These are phyloP conservation scores for Quercus tomentella DNA, from an alignment of 331 rosid species.

Conservation along the genomic window DNA sequence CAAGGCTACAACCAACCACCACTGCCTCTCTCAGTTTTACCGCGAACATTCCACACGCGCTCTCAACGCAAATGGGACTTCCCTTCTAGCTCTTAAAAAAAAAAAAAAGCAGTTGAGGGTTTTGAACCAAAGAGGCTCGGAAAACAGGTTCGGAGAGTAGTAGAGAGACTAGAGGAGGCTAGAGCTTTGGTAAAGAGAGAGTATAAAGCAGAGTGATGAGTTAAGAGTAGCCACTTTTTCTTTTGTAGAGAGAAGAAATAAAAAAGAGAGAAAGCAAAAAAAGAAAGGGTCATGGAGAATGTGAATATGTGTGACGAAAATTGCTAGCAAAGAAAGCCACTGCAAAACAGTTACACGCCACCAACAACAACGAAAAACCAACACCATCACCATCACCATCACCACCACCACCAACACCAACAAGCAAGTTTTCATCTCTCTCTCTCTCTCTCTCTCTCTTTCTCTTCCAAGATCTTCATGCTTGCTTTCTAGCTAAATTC, in stretches of 20 bases:
- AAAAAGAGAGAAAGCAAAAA: constrained; percentile 34
- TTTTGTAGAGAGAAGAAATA: not conserved
- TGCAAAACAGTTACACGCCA: constrained; percentile 20
- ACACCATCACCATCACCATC: not conserved
- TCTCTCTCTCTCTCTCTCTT: not conserved
- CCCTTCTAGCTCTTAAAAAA: not conserved
- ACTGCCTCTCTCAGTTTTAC: not conserved
- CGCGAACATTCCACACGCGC: constrained; percentile 12
- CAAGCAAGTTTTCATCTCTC: not conserved
- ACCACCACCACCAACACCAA: not conserved
- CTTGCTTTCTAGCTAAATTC: not conserved
- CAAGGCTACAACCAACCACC: not conserved
- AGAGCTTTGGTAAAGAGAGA: constrained; percentile 2
- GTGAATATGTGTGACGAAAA: constrained; percentile 26
- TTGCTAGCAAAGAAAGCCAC: constrained; percentile 54
- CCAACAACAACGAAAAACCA: constrained; percentile 17
- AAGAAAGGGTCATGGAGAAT: constrained; percentile 27
- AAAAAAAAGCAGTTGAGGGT: not conserved
- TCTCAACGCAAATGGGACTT: not conserved
- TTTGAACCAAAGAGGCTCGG: constrained; percentile 20
- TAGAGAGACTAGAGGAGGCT: not conserved
- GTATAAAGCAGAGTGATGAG: constrained; percentile 34
- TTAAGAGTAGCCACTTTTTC: not conserved
- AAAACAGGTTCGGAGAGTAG: constrained; percentile 36
- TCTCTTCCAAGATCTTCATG: not conserved